phyloP scores from a whole-genome alignment of 495 filamentous ascomycete genomes.

The Podospora sp. region DNA sequence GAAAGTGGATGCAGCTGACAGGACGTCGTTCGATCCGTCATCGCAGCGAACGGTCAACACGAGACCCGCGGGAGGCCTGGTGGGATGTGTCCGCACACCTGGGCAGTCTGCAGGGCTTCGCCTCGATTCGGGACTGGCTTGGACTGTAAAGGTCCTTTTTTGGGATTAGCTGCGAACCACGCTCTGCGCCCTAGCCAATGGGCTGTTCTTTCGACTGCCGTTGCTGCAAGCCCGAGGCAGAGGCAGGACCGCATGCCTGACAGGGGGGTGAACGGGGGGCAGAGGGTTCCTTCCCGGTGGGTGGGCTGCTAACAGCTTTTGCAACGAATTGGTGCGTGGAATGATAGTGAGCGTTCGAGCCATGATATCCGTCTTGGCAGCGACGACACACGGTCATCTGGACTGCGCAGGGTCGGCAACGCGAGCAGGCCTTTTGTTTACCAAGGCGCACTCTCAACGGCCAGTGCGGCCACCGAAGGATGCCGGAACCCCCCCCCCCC shows the following conservation, averaged over 20 bases:
- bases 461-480: background rate
- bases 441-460: background rate
- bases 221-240: constrained; percentile 13
- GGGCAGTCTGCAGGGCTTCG: constrained; percentile 16
- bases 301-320: background rate
- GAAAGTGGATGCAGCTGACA: background rate
- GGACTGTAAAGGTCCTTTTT: constrained; percentile 7
- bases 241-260: constrained; percentile 1
- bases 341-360: background rate
- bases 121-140: constrained; percentile 10
- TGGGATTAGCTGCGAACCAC: constrained; percentile 10
- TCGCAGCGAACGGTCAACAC: background rate
- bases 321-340: too few species aligned
- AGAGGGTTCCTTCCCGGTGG: background rate
- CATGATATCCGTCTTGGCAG: background rate
- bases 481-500: background rate
- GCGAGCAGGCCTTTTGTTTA: background rate
- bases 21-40: background rate
- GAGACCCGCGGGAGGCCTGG: background rate
- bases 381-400: background rate
- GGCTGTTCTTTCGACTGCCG: background rate
- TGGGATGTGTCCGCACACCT: background rate
- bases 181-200: constrained; percentile 7
- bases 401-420: background rate
- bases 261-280: background rate